These are phyloP conservation scores for Gloeostereum incarnatum DNA, from an alignment of 768 basidiomycete species.

Conservation along the genomic window DNA sequence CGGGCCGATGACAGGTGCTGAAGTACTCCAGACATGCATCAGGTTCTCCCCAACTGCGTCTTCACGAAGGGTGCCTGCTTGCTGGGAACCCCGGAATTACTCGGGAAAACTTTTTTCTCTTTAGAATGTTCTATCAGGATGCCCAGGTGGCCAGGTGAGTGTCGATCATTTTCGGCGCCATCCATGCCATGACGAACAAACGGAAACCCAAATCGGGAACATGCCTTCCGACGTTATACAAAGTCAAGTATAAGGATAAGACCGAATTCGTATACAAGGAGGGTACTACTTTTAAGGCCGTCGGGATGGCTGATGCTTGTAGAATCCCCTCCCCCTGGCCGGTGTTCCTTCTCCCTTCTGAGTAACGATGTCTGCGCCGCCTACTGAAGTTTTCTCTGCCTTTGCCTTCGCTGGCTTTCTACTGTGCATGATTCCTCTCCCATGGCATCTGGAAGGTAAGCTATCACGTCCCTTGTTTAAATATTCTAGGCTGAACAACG, in stretches of 20 bases:
- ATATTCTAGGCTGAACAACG: neutral
- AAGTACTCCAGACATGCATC: too few relatives aligned
- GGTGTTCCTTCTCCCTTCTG: slow-evolving; percentile 1
- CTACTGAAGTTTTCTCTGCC: slow-evolving; percentile 35
- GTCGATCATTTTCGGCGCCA: slow-evolving; percentile 2
- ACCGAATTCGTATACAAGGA: slow-evolving; percentile 30
- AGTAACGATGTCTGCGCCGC: slow-evolving; percentile 20
- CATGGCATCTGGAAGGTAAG: slow-evolving; percentile 60
- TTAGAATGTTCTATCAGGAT: neutral
- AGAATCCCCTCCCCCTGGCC: slow-evolving; percentile 8
- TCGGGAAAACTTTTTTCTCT: too few relatives aligned
- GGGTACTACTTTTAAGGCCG: slow-evolving; percentile 28
- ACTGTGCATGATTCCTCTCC: slow-evolving; percentile 46
- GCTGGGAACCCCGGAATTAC: too few relatives aligned
- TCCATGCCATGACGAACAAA: too few relatives aligned
- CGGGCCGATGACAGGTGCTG: too few relatives aligned
- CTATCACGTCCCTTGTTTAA: neutral
- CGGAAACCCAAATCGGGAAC: slow-evolving; percentile 9
- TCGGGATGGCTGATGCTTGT: slow-evolving; percentile 5
- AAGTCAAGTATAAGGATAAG: slow-evolving; percentile 32
- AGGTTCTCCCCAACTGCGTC: too few relatives aligned
- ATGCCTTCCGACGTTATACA: too few relatives aligned
- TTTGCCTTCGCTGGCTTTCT: slow-evolving; percentile 53
- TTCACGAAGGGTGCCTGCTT: too few relatives aligned
- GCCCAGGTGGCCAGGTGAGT: slow-evolving; percentile 7